phyloP scores from a whole-genome alignment of 495 filamentous ascomycete species.

The Beverwykella pulmonaria region DNA sequence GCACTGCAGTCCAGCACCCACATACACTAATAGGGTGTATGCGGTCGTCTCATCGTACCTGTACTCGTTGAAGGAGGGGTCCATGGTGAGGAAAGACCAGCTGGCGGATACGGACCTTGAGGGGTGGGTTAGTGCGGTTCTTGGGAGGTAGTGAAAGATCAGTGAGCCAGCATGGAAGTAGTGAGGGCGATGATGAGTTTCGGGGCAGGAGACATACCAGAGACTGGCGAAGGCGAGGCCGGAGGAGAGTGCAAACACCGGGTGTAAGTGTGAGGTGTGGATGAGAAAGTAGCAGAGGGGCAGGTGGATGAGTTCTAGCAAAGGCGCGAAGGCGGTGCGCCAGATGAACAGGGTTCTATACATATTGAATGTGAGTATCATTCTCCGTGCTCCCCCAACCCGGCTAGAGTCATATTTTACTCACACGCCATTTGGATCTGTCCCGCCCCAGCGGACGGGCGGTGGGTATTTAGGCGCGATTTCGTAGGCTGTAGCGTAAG shows the following conservation, averaged over 20 bases:
- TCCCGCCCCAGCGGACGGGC: neutral
- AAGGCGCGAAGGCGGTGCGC: slow-evolving; percentile 9
- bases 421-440: neutral
- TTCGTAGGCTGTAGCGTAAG: neutral
- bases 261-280: neutral
- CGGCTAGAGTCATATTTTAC: no score
- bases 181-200: no score
- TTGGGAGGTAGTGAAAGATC: no score
- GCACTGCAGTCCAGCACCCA: neutral
- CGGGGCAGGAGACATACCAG: neutral
- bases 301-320: slow-evolving; percentile 7
- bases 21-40: neutral
- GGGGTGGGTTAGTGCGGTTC: no score
- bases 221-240: neutral
- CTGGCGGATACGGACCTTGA: no score
- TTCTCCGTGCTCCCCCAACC: no score
- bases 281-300: neutral
- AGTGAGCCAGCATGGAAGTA: neutral
- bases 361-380: no score
- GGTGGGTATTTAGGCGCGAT: neutral
- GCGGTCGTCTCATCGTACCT: neutral
- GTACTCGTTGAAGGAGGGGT: neutral
- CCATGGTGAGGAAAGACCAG: neutral
- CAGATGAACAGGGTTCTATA: neutral
- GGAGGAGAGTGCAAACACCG: neutral